phyloP scores from a whole-genome alignment of 805 yeast species.

The Wickerhamiella alocasiicola region DNA sequence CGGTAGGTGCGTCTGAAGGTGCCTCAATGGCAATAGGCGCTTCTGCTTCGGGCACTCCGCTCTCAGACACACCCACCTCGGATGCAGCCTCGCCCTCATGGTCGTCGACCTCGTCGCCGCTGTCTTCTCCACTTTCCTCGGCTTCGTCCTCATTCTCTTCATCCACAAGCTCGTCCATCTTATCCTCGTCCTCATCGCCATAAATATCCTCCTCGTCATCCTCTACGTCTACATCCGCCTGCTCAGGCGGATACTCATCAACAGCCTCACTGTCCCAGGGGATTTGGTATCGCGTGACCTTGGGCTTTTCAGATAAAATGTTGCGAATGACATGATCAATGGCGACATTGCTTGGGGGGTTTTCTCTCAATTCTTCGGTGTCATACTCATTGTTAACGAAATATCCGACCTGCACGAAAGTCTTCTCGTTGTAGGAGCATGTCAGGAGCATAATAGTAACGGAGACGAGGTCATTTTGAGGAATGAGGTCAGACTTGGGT shows the following conservation, averaged over 20 bases:
- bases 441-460: constrained; percentile 89
- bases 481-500: constrained; percentile 89
- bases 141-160: constrained; percentile 21
- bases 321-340: constrained; percentile 90
- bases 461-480: constrained; percentile 87
- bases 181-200: constrained; percentile 18
- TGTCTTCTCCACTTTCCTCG: constrained; percentile 21
- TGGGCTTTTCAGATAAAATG: constrained; percentile 90
- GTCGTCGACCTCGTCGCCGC: constrained; percentile 20
- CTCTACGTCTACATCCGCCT: constrained; percentile 19
- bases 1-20: background rate
- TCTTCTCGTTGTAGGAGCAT: constrained; percentile 86
- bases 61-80: constrained; percentile 7
- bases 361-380: constrained; percentile 80
- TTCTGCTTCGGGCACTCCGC: too few relatives aligned
- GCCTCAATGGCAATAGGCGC: background rate
- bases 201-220: constrained; percentile 13
- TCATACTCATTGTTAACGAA: constrained; percentile 97
- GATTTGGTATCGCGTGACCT: constrained; percentile 92
- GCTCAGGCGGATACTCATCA: constrained; percentile 23
- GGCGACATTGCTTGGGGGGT: constrained; percentile 87
- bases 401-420: constrained; percentile 94
- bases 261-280: constrained; percentile 48
- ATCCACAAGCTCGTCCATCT: constrained; percentile 9
- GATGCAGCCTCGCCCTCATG: constrained; percentile 21